phyloP scores from a whole-genome alignment of 306 rosid genomes.

The Delonix regia region DNA sequence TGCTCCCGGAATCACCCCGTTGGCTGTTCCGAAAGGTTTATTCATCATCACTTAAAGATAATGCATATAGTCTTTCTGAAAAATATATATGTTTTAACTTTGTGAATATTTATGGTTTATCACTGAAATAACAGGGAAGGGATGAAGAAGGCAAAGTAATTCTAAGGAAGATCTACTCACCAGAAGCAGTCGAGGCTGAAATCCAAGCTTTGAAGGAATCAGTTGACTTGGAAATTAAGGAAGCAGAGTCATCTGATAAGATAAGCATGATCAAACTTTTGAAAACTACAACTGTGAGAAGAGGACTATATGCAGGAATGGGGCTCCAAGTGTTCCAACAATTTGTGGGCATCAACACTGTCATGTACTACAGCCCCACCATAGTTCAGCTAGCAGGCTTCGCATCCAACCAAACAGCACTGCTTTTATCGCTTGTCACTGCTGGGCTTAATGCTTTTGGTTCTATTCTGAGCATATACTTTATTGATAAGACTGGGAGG shows the following conservation, averaged over 20 bases:
- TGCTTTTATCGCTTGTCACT: constrained; percentile 60
- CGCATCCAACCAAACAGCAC: constrained; percentile 64
- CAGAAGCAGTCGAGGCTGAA: constrained; percentile 47
- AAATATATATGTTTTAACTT: background rate
- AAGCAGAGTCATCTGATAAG: constrained; percentile 23
- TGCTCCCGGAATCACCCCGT: constrained; percentile 74
- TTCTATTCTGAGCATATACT: constrained; percentile 63
- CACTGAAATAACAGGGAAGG: constrained; percentile 42
- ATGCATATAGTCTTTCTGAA: background rate
- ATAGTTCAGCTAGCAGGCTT: constrained; percentile 62
- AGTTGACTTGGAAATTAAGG: constrained; percentile 39
- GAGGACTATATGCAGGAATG: constrained; percentile 60
- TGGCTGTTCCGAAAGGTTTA: constrained; percentile 67
- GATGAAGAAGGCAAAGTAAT: constrained; percentile 55
- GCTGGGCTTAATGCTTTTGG: constrained; percentile 63
- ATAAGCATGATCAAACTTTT: constrained; percentile 34
- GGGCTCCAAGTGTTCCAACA: constrained; percentile 71
- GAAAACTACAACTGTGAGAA: constrained; percentile 55
- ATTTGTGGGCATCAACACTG: constrained; percentile 65
- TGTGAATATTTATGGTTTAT: background rate
- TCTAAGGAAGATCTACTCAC: constrained; percentile 48
- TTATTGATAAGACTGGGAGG: constrained; percentile 62
- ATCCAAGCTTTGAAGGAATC: constrained; percentile 52
- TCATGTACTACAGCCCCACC: constrained; percentile 72
- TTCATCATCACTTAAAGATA: background rate